Base-by-base conservation (phyloP, 1,139 yeast species). In the Keqinozyma sinolaborantium region DNA sequence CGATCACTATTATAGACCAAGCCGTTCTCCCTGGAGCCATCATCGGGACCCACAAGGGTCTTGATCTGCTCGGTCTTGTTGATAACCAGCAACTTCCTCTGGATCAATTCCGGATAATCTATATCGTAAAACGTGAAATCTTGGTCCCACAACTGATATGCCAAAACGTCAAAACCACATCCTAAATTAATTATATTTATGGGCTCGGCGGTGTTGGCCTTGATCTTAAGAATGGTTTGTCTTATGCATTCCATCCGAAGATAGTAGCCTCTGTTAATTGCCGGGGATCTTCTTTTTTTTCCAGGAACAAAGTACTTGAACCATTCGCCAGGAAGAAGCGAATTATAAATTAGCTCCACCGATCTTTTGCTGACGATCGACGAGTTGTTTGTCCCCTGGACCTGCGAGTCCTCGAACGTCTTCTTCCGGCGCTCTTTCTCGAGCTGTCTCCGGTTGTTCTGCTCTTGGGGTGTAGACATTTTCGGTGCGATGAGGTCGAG, bases 251-350 rank as follows among this genome's bases (percentile, higher is more conserved):
- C 80, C 79, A 85, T 79, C 36, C 95, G 64, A 15, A 83, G 67
- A 90, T 94, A 85, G 52, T 85, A 85, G 0, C 95, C 95, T 45
- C 95, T 58, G 45, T 85, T 85, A 26, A 85, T 83, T 9, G 85
- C 82, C 0, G 95, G 95, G 0, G 92, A 79, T 36, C 95, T 61
- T 50, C 92, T 64, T 42, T 77, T 76, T 5, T 78, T 78, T 36
- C 75, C 79, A 16, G 76, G 74, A 1, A 85, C 95, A 57, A 85
- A 85, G 41, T 70, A 63, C 36, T 78, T 69, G 51, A 84, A 83
- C 58, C 78, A 81, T 47, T 73, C 77, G 25, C 64, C 60, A 25
- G 61, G 62, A 27, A 74, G 49, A 23, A 58, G 55, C 1, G 62
- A 51, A 27, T 70, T 57, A 49, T 84, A 85, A 11, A 83, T 56